Evolutionary conservation across 305 asterid species (phyloP), one percentile per base, ranked within the genome.

Genomic region (Solanum hybrid): DNA sequence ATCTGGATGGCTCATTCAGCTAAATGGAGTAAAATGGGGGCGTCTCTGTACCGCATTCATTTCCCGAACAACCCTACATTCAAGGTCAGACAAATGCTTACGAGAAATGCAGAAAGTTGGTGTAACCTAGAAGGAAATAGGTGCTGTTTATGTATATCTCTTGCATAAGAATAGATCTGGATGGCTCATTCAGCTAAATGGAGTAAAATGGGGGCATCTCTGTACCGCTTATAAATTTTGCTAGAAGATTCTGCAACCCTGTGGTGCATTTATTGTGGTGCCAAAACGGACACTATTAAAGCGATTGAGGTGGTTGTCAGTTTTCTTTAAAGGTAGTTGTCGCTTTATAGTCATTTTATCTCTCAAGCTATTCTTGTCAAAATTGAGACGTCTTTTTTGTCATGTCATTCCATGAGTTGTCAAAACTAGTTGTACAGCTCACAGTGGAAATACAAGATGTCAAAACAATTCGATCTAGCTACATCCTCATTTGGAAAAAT

Each of bases 51-150:
- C 68, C 68, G 91, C 95, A 93, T 91, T 95, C 97, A 96, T 93
- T 92, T 95, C 94, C 90, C 98, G 93, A 87, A 95, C 97, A 91
- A 96, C 98, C 97, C 97, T 96, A 70, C 90, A 57, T 85, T 85
- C 88, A 85, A 57, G 88, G 88, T 85, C 76, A 85, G 88, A 84
- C 31, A 84, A 32, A 85, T 51, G n/a, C 41, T 57, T 85, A 85
- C 77, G 26, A 85, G 72, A 51, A 31, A 85, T 85, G 75, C 88
- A 57, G 88, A 51, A 84, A 84, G 39, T 31, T 84, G 88, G 88
- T 84, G 41, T 51, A 51, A 51, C 88, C 88, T 51, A 84, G 20
- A 84, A 57, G 36, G 88, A 84, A 84, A 84, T 51, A 17, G 38
- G 76, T 51, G 27, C 7, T 51, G 29, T 84, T 10, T 57, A 79